These are phyloP conservation scores for Theobroma grandiflorum DNA, from an alignment of 441 rosid species.

Conservation along the genomic window DNA sequence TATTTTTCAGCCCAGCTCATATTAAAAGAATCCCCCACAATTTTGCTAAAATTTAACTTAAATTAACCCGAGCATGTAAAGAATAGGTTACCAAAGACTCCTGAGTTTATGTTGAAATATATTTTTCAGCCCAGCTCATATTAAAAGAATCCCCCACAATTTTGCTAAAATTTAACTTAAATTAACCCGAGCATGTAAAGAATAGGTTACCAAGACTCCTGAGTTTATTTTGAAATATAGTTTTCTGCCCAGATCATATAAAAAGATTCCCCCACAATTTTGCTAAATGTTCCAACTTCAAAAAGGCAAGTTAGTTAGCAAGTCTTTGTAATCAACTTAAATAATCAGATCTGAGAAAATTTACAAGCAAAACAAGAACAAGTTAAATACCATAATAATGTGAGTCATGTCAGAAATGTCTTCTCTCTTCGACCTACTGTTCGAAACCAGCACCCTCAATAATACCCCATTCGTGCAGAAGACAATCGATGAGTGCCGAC, in stretches of 20 bases:
- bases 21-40: background rate
- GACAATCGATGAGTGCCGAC: slow-evolving; percentile 84
- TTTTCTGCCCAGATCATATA: no score
- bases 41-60: background rate
- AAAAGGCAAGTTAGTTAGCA: background rate
- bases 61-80: background rate
- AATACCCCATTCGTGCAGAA: slow-evolving; percentile 98
- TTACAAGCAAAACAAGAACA: slow-evolving; percentile 7
- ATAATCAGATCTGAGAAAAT: background rate
- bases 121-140: background rate
- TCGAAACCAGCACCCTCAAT: slow-evolving; percentile 79
- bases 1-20: background rate
- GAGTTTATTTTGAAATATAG: no score
- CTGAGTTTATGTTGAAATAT: background rate
- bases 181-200: background rate
- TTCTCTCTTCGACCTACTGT: slow-evolving; percentile 41
- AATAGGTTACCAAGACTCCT: background rate
- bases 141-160: slow-evolving; percentile 1
- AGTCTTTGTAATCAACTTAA: background rate
- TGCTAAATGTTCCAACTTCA: background rate
- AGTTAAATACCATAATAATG: slow-evolving; percentile 85
- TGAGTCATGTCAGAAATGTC: slow-evolving; percentile 78
- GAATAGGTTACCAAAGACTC: slow-evolving; percentile 3
- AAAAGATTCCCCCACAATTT: no score
- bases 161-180: background rate